phyloP scores from a whole-genome alignment of 2,329 filamentous ascomycete species.

The Xylariales sp. region DNA sequence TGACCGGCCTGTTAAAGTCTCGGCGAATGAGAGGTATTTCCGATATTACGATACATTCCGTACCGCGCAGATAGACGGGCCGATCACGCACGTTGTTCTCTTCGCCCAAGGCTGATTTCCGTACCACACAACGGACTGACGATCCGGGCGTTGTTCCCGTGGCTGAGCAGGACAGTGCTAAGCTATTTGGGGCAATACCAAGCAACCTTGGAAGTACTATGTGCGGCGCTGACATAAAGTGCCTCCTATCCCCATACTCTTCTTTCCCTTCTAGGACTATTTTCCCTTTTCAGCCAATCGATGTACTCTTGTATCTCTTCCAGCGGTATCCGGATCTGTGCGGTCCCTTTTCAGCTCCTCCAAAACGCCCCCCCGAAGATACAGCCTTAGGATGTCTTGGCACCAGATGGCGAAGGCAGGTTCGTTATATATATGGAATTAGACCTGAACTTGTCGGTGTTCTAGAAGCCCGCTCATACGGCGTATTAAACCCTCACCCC shows the following conservation, averaged over 20 bases:
- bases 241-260: background rate
- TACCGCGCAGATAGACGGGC: slow-evolving; percentile 1
- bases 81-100: slow-evolving; percentile 17
- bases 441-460: background rate
- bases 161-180: slow-evolving; percentile 29
- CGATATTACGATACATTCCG: background rate
- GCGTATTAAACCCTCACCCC: slow-evolving; percentile 19
- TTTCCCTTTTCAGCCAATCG: slow-evolving; percentile 23
- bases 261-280: slow-evolving; percentile 17
- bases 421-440: slow-evolving; percentile 15
- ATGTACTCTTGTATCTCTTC: slow-evolving; percentile 14
- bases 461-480: slow-evolving; percentile 13
- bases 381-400: slow-evolving; percentile 13
- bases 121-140: background rate
- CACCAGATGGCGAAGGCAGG: slow-evolving; percentile 4
- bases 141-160: slow-evolving; percentile 19
- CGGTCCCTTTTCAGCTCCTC: slow-evolving; percentile 15
- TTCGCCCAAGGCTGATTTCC: slow-evolving; percentile 11
- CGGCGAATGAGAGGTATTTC: slow-evolving; percentile 4
- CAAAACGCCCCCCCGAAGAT: background rate
- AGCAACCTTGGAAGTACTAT: slow-evolving; percentile 18
- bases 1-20: background rate
- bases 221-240: background rate
- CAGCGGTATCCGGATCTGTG: background rate
- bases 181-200: slow-evolving; percentile 17